Conservation (phyloP, 495 filamentous ascomycete genomes). For the Evernia prunastri region DNA sequence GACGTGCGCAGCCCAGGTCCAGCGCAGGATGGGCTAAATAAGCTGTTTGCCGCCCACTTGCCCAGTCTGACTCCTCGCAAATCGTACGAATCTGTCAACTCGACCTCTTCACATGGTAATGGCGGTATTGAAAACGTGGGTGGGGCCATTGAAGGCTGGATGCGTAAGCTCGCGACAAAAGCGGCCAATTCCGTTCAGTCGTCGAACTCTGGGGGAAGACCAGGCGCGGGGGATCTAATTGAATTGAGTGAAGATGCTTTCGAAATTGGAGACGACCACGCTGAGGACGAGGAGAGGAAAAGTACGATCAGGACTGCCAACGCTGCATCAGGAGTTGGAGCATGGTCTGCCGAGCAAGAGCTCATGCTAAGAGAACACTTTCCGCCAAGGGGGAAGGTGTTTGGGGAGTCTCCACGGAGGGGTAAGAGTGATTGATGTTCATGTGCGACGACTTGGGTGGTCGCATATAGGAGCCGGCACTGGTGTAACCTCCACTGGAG, state of each 20-base stretch:
- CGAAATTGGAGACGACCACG: constrained; percentile 18
- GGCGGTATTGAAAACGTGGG: constrained; percentile 68
- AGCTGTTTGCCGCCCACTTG: constrained; percentile 69
- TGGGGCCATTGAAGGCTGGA: constrained; percentile 80
- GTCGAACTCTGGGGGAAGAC: constrained; percentile 30
- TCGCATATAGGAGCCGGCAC: background rate
- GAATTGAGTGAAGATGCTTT: constrained; percentile 61
- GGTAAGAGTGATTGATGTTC: constrained; percentile 10
- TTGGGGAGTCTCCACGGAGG: constrained; percentile 26
- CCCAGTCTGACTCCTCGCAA: constrained; percentile 57
- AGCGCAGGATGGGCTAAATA: constrained; percentile 71
- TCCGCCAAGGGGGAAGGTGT: constrained; percentile 24
- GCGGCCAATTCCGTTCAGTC: constrained; percentile 39
- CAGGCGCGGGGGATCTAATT: constrained; percentile 66
- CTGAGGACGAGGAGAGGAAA: background rate
- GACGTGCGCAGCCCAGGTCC: constrained; percentile 68
- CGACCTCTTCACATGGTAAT: constrained; percentile 44
- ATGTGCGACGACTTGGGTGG: background rate
- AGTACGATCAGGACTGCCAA: constrained; percentile 3
- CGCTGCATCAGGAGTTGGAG: constrained; percentile 4
- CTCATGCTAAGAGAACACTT: constrained; percentile 32
- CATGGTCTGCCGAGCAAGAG: constrained; percentile 34
- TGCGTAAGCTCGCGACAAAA: constrained; percentile 67
- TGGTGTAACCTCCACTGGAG: background rate
- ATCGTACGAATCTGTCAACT: constrained; percentile 40